These are phyloP conservation scores for Seiridium unicorne DNA, from an alignment of 2,329 filamentous ascomycete genomes.

Conservation along the genomic window DNA sequence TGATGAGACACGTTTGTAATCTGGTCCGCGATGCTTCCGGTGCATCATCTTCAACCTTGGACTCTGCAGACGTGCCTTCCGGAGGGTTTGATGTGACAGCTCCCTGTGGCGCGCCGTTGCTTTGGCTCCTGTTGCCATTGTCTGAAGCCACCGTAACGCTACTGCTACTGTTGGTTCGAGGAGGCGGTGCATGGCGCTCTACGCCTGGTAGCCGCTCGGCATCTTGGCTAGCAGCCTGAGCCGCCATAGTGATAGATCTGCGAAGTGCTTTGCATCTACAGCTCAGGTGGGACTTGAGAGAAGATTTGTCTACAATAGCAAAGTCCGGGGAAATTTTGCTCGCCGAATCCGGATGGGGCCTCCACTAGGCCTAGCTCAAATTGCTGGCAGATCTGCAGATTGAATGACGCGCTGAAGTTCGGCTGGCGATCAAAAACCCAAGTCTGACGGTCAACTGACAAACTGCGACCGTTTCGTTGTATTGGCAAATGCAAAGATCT, in stretches of 20 bases:
- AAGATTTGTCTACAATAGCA: neutral
- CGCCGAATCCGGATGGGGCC: neutral
- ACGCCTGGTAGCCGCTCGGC: neutral
- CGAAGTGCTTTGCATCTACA: neutral
- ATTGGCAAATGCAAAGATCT: too few species aligned
- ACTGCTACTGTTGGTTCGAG: neutral
- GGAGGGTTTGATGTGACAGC: neutral
- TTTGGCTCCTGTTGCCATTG: conserved; percentile 7
- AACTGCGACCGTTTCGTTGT: too few species aligned
- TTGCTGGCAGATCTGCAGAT: neutral
- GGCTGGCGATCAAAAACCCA: neutral
- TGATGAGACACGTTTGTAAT: conserved; percentile 27
- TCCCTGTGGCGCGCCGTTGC: neutral
- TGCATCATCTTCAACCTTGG: conserved; percentile 6
- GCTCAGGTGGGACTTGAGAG: neutral
- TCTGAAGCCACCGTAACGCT: neutral
- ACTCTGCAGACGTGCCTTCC: neutral
- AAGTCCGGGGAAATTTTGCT: neutral
- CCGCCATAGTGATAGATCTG: neutral
- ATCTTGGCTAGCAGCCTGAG: neutral
- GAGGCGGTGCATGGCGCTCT: too few species aligned
- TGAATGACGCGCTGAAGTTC: neutral
- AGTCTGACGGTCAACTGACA: neutral
- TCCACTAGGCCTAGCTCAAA: neutral
- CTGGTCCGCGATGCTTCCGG: conserved; percentile 21